Percentiles rank a stretch among this genome's conserved stretches.
Conservation (phyloP, 495 filamentous ascomycete species). For the Penicillium samsonianum region DNA sequence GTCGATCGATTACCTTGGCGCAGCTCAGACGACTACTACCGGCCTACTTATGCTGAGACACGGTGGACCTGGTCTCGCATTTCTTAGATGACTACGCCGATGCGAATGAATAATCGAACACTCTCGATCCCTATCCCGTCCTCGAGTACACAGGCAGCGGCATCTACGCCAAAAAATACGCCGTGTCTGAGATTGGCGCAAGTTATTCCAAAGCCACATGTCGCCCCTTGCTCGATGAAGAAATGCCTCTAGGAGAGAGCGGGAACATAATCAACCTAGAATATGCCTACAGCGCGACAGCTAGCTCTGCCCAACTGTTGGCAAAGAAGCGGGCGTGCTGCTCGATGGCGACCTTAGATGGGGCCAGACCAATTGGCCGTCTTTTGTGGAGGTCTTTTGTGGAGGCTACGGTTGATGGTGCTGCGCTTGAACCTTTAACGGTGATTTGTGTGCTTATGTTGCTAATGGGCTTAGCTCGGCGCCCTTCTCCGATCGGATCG, state of each 20-base stretch:
- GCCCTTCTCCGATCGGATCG: slow-evolving; percentile 44
- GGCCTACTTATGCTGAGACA: no score
- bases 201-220: slow-evolving; percentile 49
- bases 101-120: no score
- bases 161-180: slow-evolving; percentile 37
- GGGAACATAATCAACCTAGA: slow-evolving; percentile 43
- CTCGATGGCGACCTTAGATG: slow-evolving; percentile 34
- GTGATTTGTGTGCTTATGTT: slow-evolving; percentile 39
- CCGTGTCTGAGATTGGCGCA: slow-evolving; percentile 38
- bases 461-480: slow-evolving; percentile 41
- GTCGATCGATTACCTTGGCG: no score
- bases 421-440: slow-evolving; percentile 30
- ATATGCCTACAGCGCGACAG: slow-evolving; percentile 41
- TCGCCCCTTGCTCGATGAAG: slow-evolving; percentile 33
- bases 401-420: slow-evolving; percentile 24
- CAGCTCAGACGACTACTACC: no score
- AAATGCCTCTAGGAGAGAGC: slow-evolving; percentile 44
- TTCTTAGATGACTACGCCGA: no score
- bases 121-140: no score
- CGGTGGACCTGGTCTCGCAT: no score
- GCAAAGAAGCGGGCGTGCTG: slow-evolving; percentile 34
- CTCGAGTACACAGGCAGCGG: slow-evolving; percentile 12
- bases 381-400: no score
- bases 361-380: slow-evolving; percentile 46
- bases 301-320: slow-evolving; percentile 36